Base-by-base conservation (phyloP, 2,329 filamentous ascomycete species). In the Colletotrichum trifolii region DNA sequence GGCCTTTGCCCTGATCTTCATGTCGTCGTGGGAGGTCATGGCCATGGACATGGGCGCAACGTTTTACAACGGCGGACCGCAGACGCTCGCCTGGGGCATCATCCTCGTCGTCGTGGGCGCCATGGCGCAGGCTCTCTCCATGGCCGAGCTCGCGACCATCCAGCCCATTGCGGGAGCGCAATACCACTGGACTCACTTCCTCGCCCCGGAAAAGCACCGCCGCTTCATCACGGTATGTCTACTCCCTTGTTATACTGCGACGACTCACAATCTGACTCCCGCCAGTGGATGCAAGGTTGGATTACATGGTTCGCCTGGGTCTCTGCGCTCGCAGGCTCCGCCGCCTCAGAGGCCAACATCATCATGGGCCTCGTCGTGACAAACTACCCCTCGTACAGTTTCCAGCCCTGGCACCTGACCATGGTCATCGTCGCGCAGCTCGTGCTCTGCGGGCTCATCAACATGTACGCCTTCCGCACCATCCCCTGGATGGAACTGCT, bases 111-210 rank as follows among this genome's bases (percentile, higher is more conserved):
- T 65, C 35, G 50, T 65, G 17, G 62, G 62, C 12, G 62, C 62
- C 2, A 65, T 65, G 62, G 52, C 62, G 3, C 57, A 65, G 58
- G 62, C 62, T 5, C 35, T 65, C 2, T 65, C 62, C 43, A 71
- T 70, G 69, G 69, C 69, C 1, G 69, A 71, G 43, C 68, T 71
- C n/a, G 62, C 69, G 8, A 66, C 68, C 39, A 71, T 71, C n/a
- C 67, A 67, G 2, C 69, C 69, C 11, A 71, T 70, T 42, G 69
- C 69, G 12, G 69, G 69, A 8, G 68, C 69, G 3, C 69, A 71
- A 49, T 71, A 70, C 35, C 68, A 71, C 54, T 71, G 68, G 69
- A 65, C 62, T 35, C 52, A 65, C 47, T 62, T 65, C 11, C 57
- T 65, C 7, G 62, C 62, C 17, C 62, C 62, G 2, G 50, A 62